Percentiles rank a stretch among this genome's conserved stretches.
Evolutionary conservation across 2,329 filamentous ascomycete species (phyloP).

Genomic region (Cladophialophora carrionii): DNA sequence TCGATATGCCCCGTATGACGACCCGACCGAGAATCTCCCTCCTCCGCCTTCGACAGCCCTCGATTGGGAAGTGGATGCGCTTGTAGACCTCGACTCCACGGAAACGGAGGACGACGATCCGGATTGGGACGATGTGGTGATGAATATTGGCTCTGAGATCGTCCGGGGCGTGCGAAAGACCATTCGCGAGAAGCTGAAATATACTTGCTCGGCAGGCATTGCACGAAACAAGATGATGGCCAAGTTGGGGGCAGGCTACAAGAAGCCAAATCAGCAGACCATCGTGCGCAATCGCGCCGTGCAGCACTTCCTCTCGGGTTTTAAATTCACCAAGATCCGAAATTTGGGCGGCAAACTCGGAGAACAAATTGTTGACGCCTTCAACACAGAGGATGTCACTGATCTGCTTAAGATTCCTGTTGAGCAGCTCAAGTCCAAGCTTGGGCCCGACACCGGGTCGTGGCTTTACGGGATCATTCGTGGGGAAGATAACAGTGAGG

Average conservation of each 20-base stretch:
- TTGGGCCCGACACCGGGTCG: constrained; percentile 80
- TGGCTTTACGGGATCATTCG: constrained; percentile 87
- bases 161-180: constrained; percentile 72
- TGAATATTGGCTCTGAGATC: constrained; percentile 86
- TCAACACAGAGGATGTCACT: constrained; percentile 76
- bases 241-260: constrained; percentile 87
- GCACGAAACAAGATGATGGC: constrained; percentile 93
- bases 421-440: constrained; percentile 73
- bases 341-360: constrained; percentile 95
- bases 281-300: constrained; percentile 86
- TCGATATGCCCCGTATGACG: constrained; percentile 68
- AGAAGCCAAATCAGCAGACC: constrained; percentile 93
- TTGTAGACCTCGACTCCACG: constrained; percentile 73
- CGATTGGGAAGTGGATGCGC: constrained; percentile 81
- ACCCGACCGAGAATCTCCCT: constrained; percentile 71
- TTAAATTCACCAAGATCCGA: constrained; percentile 93
- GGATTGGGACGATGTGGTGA: constrained; percentile 94
- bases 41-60: constrained; percentile 72
- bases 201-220: constrained; percentile 90
- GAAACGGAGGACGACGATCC: constrained; percentile 78
- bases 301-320: constrained; percentile 74
- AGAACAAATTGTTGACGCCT: constrained; percentile 78
- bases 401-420: constrained; percentile 74
- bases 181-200: constrained; percentile 72
- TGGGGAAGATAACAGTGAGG: constrained; percentile 83